Percentiles rank a stretch among this genome's conserved stretches.
phyloP scores from a whole-genome alignment of 1,139 yeast genomes.

The Eremothecium gossypii region DNA sequence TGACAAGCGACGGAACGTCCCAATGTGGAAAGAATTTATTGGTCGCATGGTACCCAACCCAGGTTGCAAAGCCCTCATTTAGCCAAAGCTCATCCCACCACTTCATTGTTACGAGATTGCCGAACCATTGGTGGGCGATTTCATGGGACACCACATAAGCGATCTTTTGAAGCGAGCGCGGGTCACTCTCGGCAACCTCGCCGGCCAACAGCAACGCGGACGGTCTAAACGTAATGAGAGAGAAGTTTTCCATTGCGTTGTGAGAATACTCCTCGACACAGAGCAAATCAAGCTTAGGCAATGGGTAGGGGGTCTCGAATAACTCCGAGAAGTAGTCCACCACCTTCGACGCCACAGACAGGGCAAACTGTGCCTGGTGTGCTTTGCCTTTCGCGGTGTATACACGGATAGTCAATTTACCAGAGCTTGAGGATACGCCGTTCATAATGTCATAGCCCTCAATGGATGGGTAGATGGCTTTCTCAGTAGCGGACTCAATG shows the following conservation, averaged over 20 bases:
- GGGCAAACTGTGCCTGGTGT: slow-evolving; percentile 55
- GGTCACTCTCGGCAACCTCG: slow-evolving; percentile 39
- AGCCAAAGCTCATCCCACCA: slow-evolving; percentile 95
- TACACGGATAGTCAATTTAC: slow-evolving; percentile 49
- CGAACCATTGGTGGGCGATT: slow-evolving; percentile 90
- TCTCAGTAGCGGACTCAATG: slow-evolving; percentile 46
- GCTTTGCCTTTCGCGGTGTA: slow-evolving; percentile 65
- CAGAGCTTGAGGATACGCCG: slow-evolving; percentile 12
- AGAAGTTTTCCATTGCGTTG: slow-evolving; percentile 83
- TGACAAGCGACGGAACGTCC: slow-evolving; percentile 74
- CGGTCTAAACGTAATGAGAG: slow-evolving; percentile 62
- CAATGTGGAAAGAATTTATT: slow-evolving; percentile 75
- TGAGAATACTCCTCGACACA: slow-evolving; percentile 71
- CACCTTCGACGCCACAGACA: slow-evolving; percentile 56
- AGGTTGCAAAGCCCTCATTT: slow-evolving; percentile 87
- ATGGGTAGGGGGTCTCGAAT: slow-evolving; percentile 58
- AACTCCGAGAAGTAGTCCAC: slow-evolving; percentile 56
- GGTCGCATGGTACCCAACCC: slow-evolving; percentile 79
- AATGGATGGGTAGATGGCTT: slow-evolving; percentile 33
- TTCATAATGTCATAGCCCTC: slow-evolving; percentile 9
- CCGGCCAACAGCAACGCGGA: slow-evolving; percentile 60
- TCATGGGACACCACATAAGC: slow-evolving; percentile 78
- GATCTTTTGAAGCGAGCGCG: slow-evolving; percentile 46
- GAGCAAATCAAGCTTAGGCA: slow-evolving; percentile 65
- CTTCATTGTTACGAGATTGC: slow-evolving; percentile 84